Evolutionary conservation across 2,329 filamentous ascomycete species (phyloP).

Genomic region (Phialophora macrospora): DNA sequence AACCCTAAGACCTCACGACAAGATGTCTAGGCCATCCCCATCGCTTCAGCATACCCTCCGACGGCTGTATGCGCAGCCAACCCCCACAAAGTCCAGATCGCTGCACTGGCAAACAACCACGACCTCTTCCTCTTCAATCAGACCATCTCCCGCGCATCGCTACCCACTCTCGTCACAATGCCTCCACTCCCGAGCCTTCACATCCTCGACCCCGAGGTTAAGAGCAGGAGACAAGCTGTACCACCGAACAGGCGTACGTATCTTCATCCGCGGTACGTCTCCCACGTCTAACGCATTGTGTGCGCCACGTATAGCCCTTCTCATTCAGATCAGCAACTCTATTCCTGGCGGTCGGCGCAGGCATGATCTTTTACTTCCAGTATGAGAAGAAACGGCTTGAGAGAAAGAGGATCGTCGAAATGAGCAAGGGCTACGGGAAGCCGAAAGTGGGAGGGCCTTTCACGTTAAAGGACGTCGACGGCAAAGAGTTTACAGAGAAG

Average conservation of each 20-base stretch:
- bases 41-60: slow-evolving; percentile 18
- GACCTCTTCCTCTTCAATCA: slow-evolving; percentile 47
- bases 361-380: slow-evolving; percentile 88
- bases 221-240: slow-evolving; percentile 54
- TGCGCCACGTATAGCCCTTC: slow-evolving; percentile 68
- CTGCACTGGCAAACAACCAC: slow-evolving; percentile 56
- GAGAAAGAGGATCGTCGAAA: slow-evolving; percentile 84
- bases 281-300: slow-evolving; percentile 26
- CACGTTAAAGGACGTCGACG: slow-evolving; percentile 78
- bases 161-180: slow-evolving; percentile 34
- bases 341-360: slow-evolving; percentile 78
- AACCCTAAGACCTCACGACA: not conserved
- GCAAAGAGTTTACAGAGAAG: slow-evolving; percentile 74
- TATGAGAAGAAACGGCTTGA: slow-evolving; percentile 91
- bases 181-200: slow-evolving; percentile 31
- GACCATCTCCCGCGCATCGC: slow-evolving; percentile 40
- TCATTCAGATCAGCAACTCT: slow-evolving; percentile 88
- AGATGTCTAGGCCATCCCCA: slow-evolving; percentile 20
- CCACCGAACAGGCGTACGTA: slow-evolving; percentile 52
- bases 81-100: slow-evolving; percentile 3
- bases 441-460: slow-evolving; percentile 94
- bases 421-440: slow-evolving; percentile 87
- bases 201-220: slow-evolving; percentile 35
- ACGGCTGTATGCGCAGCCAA: slow-evolving; percentile 17
- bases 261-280: slow-evolving; percentile 33